phyloP scores from a whole-genome alignment of 1,284 basidiomycete genomes.

The Ustilago tritici region DNA sequence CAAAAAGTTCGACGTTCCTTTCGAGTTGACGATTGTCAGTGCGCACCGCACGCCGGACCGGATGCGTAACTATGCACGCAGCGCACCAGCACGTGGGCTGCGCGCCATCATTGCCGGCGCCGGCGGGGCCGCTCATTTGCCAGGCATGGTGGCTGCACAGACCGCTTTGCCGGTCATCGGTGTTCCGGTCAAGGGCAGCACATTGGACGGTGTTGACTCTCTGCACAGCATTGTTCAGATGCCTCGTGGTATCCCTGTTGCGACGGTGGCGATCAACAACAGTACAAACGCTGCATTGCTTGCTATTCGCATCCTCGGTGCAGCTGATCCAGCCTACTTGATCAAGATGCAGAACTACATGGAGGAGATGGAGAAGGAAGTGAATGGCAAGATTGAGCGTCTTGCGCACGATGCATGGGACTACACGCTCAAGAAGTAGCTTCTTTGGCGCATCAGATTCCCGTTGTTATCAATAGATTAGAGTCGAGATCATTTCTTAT shows the following conservation, averaged over 20 bases:
- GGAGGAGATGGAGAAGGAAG: constrained; percentile 81
- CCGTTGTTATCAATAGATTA: neutral
- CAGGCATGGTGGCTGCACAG: constrained; percentile 97
- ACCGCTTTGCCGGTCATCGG: constrained; percentile 93
- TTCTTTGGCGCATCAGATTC: neutral
- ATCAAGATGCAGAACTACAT: constrained; percentile 82
- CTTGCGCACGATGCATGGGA: constrained; percentile 88
- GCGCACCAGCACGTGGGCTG: constrained; percentile 80
- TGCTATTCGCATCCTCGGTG: constrained; percentile 84
- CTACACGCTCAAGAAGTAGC: constrained; percentile 59
- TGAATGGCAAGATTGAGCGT: constrained; percentile 83
- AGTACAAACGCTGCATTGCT: constrained; percentile 92
- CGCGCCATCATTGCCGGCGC: constrained; percentile 91
- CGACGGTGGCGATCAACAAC: constrained; percentile 97
- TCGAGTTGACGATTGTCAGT: constrained; percentile 94
- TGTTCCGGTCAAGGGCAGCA: constrained; percentile 94
- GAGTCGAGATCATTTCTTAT: no score
- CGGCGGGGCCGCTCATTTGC: constrained; percentile 95
- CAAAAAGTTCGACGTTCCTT: constrained; percentile 84
- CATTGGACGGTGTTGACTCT: constrained; percentile 94
- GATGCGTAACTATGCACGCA: constrained; percentile 84
- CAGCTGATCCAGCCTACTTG: constrained; percentile 78
- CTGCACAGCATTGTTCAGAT: constrained; percentile 98
- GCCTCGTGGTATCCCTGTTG: constrained; percentile 96
- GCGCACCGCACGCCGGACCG: constrained; percentile 94